phyloP scores from a whole-genome alignment of 2,329 filamentous ascomycete genomes.

The Paecilomyces sp. region DNA sequence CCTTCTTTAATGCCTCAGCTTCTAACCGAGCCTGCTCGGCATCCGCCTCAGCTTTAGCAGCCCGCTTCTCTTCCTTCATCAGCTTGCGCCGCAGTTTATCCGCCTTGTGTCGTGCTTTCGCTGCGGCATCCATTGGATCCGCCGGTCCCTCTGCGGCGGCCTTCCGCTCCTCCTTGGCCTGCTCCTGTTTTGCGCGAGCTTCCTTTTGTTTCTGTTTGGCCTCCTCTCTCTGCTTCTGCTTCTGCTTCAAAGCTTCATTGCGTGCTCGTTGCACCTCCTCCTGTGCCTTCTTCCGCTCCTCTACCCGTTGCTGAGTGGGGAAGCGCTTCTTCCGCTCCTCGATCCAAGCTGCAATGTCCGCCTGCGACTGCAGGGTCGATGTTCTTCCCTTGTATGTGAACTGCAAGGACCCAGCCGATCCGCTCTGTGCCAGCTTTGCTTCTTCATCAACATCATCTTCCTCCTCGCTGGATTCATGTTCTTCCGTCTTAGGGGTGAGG shows the following conservation, averaged over 20 bases:
- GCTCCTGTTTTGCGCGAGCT: slow-evolving; percentile 17
- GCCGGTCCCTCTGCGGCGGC: slow-evolving; percentile 12
- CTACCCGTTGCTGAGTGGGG: slow-evolving; percentile 64
- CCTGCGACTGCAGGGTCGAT: slow-evolving; percentile 46
- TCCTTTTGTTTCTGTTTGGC: slow-evolving; percentile 24
- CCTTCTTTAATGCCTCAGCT: slow-evolving; percentile 23
- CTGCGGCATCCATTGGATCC: slow-evolving; percentile 24
- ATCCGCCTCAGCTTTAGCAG: slow-evolving; percentile 38
- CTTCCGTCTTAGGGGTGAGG: slow-evolving; percentile 38
- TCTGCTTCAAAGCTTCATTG: slow-evolving; percentile 30
- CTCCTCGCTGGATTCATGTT: slow-evolving; percentile 40
- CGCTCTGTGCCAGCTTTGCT: slow-evolving; percentile 26
- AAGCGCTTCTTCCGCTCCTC: slow-evolving; percentile 72
- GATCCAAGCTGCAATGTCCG: slow-evolving; percentile 73
- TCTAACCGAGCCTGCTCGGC: slow-evolving; percentile 30
- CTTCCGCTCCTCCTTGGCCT: slow-evolving; percentile 15
- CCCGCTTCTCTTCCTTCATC: slow-evolving; percentile 56
- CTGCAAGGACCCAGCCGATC: slow-evolving; percentile 25
- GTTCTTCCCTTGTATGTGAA: slow-evolving; percentile 53
- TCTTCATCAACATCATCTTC: slow-evolving; percentile 42
- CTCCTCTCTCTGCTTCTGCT: slow-evolving; percentile 31
- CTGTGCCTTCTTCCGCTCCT: slow-evolving; percentile 56
- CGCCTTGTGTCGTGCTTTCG: slow-evolving; percentile 31
- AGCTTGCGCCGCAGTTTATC: slow-evolving; percentile 42
- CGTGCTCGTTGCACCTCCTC: slow-evolving; percentile 54